Base-by-base conservation (phyloP, 768 basidiomycete genomes). In the Pleurotus salmoneostramineus region DNA sequence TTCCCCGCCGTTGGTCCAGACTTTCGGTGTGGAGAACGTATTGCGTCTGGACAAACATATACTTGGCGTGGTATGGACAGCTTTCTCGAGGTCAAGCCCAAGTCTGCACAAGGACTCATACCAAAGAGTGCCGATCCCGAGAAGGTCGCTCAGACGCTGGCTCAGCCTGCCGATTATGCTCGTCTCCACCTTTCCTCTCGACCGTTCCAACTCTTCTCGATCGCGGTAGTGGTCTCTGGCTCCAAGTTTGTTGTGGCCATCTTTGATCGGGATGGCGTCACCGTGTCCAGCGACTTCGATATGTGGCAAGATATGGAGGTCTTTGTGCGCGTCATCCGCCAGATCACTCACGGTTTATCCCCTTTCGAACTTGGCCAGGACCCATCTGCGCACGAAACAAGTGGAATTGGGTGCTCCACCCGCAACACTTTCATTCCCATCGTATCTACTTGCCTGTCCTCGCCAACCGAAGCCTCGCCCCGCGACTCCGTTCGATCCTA, bases 131-230 rank as follows among this genome's bases (percentile, higher is more conserved):
- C 27, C 48, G 48, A 49, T 31, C 27, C 58, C 27, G 40, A 44
- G 7, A 46, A 50, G 4, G 56, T 64, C 4, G 58, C 51, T 8
- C 14, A 37, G 4, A 62, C 64, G 4, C 61, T 66, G 14, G 42
- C 56, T 48, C 64, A 67, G 43, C 49, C 58, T 36, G 66, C 68
- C 4, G 62, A 69, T 50, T 68, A 70, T 44, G 69, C 67, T 6
- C 64, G 68, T 27, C 69, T 68, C 11, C 63, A 65, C 57, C 46
- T 70, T 54, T 67, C 66, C 15, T 57, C 60, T 15, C 63, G 65
- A 6, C 69, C 71, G 1, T 71, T 71, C 61, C 63, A 64, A 50
- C 62, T 71, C 33, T 71, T 69, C 60, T 67, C 65, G 5, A 58
- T 70, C 37, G 65, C 63, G 35, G 40, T 71, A 8, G 61, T 72